phyloP scores from a whole-genome alignment of 164 flowering plant genomes.

The Sextonia rubra region DNA sequence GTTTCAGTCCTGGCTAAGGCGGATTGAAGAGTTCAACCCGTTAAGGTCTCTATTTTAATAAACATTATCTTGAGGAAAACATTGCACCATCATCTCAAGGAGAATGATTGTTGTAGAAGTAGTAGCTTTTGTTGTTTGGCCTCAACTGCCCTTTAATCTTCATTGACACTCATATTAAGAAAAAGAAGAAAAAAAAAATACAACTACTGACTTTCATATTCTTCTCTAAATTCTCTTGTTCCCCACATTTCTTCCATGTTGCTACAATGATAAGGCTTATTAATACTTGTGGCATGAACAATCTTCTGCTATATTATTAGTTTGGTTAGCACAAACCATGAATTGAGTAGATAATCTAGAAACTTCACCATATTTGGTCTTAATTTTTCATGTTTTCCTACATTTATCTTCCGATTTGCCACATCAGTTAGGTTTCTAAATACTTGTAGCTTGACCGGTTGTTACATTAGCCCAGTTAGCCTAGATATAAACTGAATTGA shows the following conservation, averaged over 20 bases:
- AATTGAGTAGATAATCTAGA: neutral
- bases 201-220: neutral
- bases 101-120: neutral
- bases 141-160: no score
- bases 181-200: neutral
- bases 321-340: neutral
- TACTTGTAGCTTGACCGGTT: no score
- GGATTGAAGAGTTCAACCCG: neutral
- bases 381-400: neutral
- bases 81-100: neutral
- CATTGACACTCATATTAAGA: no score
- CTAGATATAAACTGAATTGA: no score
- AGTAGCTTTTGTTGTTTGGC: no score
- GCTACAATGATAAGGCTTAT: neutral
- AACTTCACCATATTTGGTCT: neutral
- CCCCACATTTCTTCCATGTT: neutral
- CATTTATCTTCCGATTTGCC: neutral
- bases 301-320: neutral
- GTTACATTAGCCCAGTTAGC: no score
- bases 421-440: no score
- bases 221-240: neutral
- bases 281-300: neutral
- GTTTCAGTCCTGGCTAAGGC: neutral
- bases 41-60: neutral
- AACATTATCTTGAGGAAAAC: neutral